A percentile compares a stretch with the other conserved stretches of the same genome.
These are phyloP conservation scores for Sugiyamaella castrensis DNA, from an alignment of 1,139 yeast genomes.

Conservation along the genomic window DNA sequence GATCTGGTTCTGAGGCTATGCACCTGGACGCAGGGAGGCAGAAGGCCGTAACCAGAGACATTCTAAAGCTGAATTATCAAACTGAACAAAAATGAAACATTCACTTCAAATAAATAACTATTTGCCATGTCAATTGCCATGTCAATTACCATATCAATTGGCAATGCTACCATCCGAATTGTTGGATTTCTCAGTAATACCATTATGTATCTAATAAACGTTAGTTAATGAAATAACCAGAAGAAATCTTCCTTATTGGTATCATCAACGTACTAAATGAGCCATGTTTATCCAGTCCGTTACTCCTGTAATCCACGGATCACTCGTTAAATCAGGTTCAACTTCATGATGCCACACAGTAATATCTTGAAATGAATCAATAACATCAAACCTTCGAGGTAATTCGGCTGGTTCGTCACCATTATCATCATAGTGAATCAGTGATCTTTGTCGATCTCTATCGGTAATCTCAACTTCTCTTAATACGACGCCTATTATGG, in stretches of 20 bases:
- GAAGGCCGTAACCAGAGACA: no score
- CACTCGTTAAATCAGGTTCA: constrained; percentile 22
- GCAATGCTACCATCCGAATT: no score
- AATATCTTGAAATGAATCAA: constrained; percentile 22
- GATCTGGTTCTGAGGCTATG: no score
- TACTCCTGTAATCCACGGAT: constrained; percentile 29
- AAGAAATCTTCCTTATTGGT: background rate
- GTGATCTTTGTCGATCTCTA: constrained; percentile 10
- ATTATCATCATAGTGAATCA: constrained; percentile 11
- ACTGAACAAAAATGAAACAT: no score
- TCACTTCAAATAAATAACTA: no score
- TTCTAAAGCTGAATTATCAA: no score
- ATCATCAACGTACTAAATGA: constrained; percentile 23
- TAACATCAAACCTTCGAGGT: constrained; percentile 19
- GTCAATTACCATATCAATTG: no score
- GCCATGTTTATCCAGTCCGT: constrained; percentile 29
- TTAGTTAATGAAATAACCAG: background rate
- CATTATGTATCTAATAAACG: constrained; percentile 1
- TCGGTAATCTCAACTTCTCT: constrained; percentile 12
- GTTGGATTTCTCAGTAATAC: background rate
- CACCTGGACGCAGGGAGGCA: no score
- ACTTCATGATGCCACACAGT: constrained; percentile 34
- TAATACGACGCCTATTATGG: constrained; percentile 12
- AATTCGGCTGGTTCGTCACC: constrained; percentile 14
- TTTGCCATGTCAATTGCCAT: no score